Conservation (phyloP, 129 eudicot genomes). For the Gnaphalium uliginosum region DNA sequence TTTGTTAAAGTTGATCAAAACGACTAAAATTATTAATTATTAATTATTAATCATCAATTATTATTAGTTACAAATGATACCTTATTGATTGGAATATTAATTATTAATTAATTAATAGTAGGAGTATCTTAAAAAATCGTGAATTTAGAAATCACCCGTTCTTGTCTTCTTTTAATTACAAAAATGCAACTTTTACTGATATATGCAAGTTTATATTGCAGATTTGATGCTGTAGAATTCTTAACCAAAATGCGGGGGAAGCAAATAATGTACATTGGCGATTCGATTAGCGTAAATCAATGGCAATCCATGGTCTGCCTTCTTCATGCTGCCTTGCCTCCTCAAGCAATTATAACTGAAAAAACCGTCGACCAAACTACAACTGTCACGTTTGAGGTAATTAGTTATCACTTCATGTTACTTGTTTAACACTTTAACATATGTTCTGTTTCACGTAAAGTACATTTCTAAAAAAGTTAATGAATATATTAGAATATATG, state of each 20-base stretch:
- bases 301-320: constrained; percentile 64
- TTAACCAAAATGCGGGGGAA: constrained; percentile 48
- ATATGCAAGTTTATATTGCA: background rate
- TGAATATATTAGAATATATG: background rate
- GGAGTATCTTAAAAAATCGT: too few relatives aligned
- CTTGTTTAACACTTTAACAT: background rate
- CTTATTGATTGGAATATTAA: too few relatives aligned
- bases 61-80: too few relatives aligned
- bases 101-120: too few relatives aligned
- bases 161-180: background rate
- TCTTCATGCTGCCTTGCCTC: constrained; percentile 49
- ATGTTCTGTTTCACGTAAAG: background rate
- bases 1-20: too few relatives aligned
- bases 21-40: too few relatives aligned
- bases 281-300: constrained; percentile 50
- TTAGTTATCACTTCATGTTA: too few relatives aligned
- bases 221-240: constrained; percentile 51
- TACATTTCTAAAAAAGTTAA: background rate
- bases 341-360: constrained; percentile 20
- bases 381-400: constrained; percentile 39
- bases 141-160: background rate
- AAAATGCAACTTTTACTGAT: background rate
- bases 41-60: background rate
- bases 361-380: constrained; percentile 18
- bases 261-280: constrained; percentile 60